Percentiles rank a stretch among this genome's conserved stretches.
Conservation (phyloP, 345 rosid genomes). For the Litchi chinensis region DNA sequence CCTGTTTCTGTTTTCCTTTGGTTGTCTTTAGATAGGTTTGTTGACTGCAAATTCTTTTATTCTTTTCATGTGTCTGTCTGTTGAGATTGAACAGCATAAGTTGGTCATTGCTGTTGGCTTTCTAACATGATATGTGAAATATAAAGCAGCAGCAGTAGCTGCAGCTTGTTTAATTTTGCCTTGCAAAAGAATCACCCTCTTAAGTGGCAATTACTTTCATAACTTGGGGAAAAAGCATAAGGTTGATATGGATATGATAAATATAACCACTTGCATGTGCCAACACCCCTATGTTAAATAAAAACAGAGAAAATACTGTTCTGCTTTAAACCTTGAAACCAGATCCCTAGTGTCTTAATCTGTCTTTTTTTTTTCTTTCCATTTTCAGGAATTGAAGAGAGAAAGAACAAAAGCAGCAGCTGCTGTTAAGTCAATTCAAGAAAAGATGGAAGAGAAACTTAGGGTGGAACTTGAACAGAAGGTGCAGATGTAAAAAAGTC, state of each 20-base stretch:
- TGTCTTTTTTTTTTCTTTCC: background rate
- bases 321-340: background rate
- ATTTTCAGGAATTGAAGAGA: slow-evolving; percentile 87
- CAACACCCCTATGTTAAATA: background rate
- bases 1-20: background rate
- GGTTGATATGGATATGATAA: background rate
- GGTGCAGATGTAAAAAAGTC: slow-evolving; percentile 38
- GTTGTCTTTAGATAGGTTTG: background rate
- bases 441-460: slow-evolving; percentile 82
- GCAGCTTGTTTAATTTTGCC: background rate
- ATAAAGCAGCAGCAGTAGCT: background rate
- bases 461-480: slow-evolving; percentile 78
- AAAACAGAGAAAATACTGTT: background rate
- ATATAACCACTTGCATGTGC: background rate
- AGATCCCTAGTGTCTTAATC: slow-evolving; percentile 10
- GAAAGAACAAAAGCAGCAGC: slow-evolving; percentile 86
- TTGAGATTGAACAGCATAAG: background rate
- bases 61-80: background rate
- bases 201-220: background rate
- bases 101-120: background rate
- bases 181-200: background rate
- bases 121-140: background rate
- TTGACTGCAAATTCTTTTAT: background rate
- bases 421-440: slow-evolving; percentile 77
- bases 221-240: background rate